Evolutionary conservation across 2,329 filamentous ascomycete species (phyloP), one percentile per base, ranked within the genome.

Genomic region (Dothistroma pini): DNA sequence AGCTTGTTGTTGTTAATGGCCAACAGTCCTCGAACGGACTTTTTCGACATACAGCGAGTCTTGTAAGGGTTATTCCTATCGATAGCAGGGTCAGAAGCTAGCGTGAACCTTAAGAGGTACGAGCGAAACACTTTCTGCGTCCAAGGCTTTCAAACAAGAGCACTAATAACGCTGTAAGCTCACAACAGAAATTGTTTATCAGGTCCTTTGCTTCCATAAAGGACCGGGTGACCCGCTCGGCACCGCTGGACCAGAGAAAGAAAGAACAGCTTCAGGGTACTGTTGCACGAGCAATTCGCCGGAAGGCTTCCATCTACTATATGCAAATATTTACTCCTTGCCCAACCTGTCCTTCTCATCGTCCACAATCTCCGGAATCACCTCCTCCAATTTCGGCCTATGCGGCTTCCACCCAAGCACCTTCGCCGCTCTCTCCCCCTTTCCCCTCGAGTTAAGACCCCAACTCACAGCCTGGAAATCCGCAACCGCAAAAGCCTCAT

Each of bases 381-480:
- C 68, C 4, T 70, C 69, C 34, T 70, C 66, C 22, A 74, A 31
- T 22, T 59, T 64, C 0, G 56, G 59, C 35, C 64, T 72, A 32
- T 73, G 76, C 0, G 87, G 85, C 54, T 80, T 78, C 87, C 86
- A 90, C 0, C 82, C 84, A 9, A 90, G 70, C 55, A 83, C 68
- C 66, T 85, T 83, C n/a, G 75, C 78, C 0, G 84, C 85, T 54
- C 87, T 77, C 57, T 79, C 76, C 0, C 84, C 84, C 59, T 77
- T 78, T 1, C 81, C 82, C 54, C 82, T 78, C 0, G 84, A 86
- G 61, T 89, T 89, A 60, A 83, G 74, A 0, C 86, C 86, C 83
- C 85, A 88, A 5, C 80, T 77, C 1, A 83, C 71, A 25, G 80
- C 77, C 55, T 84, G 81, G 60, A 79, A 81, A 0, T 77, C 76